These are phyloP conservation scores for Aspergillus carlsbadensis DNA, from an alignment of 495 filamentous ascomycete genomes.

Conservation along the genomic window DNA sequence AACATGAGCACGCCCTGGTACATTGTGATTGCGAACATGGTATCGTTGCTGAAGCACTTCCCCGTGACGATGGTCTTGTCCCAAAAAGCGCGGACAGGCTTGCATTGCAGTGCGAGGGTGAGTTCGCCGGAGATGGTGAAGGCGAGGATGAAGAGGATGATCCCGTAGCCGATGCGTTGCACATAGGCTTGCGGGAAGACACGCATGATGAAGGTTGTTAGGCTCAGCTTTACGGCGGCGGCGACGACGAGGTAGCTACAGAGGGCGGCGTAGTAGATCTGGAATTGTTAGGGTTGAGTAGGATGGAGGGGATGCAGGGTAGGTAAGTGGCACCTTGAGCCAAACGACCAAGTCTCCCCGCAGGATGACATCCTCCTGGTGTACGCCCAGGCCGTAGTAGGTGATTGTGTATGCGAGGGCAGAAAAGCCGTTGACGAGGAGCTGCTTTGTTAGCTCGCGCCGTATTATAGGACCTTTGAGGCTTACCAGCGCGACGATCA, in stretches of 20 bases:
- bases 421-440: conserved; percentile 5
- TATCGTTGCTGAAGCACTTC: conserved; percentile 14
- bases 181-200: conserved; percentile 17
- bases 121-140: conserved; percentile 20
- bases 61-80: conserved; percentile 10
- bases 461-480: neutral
- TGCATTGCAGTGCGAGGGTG: conserved; percentile 18
- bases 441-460: neutral
- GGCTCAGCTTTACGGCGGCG: conserved; percentile 19
- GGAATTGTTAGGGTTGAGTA: neutral
- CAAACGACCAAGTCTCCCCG: conserved; percentile 2
- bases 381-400: conserved; percentile 13
- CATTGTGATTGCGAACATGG: conserved; percentile 16
- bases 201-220: conserved; percentile 23
- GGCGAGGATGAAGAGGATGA: conserved; percentile 14
- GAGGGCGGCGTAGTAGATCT: conserved; percentile 18
- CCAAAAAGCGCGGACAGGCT: conserved; percentile 16
- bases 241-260: conserved; percentile 20
- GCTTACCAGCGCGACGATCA: conserved; percentile 10
- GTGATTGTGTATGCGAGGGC: conserved; percentile 15
- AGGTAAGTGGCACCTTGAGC: conserved; percentile 2
- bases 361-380: neutral
- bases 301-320: neutral
- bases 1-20: conserved; percentile 30
- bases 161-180: conserved; percentile 5